phyloP scores from a whole-genome alignment of 2,329 filamentous ascomycete species.

The Exophiala phaeomuriformis region DNA sequence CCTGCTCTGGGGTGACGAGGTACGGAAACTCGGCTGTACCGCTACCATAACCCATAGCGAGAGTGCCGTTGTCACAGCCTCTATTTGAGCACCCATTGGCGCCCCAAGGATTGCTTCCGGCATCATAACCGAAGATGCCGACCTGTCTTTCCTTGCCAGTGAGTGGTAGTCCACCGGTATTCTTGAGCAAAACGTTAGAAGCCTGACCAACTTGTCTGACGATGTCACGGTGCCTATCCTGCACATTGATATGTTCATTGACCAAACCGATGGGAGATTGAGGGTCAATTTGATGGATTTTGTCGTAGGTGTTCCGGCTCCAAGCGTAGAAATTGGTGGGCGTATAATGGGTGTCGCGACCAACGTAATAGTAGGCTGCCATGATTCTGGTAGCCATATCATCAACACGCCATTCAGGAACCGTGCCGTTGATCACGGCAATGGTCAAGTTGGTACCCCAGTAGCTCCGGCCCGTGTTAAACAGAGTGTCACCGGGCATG shows the following conservation, averaged over 20 bases:
- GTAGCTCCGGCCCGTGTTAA: conserved; percentile 64
- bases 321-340: conserved; percentile 74
- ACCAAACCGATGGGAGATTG: conserved; percentile 38
- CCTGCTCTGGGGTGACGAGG: conserved; percentile 55
- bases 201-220: conserved; percentile 72
- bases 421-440: conserved; percentile 78
- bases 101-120: conserved; percentile 64
- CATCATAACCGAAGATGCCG: conserved; percentile 75
- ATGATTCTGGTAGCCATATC: conserved; percentile 84
- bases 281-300: conserved; percentile 51
- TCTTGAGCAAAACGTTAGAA: conserved; percentile 85
- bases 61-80: conserved; percentile 52
- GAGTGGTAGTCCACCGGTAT: conserved; percentile 67
- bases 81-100: conserved; percentile 73
- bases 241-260: conserved; percentile 81
- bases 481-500: conserved; percentile 74
- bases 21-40: conserved; percentile 57
- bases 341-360: conserved; percentile 40
- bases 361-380: conserved; percentile 58
- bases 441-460: conserved; percentile 86
- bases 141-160: conserved; percentile 64
- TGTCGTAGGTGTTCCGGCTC: conserved; percentile 69
- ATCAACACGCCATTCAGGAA: conserved; percentile 79
- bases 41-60: conserved; percentile 58
- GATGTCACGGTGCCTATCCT: conserved; percentile 59